These are phyloP conservation scores for Colletotrichum tropicicola DNA, from an alignment of 2,329 filamentous ascomycete species.

Conservation along the genomic window DNA sequence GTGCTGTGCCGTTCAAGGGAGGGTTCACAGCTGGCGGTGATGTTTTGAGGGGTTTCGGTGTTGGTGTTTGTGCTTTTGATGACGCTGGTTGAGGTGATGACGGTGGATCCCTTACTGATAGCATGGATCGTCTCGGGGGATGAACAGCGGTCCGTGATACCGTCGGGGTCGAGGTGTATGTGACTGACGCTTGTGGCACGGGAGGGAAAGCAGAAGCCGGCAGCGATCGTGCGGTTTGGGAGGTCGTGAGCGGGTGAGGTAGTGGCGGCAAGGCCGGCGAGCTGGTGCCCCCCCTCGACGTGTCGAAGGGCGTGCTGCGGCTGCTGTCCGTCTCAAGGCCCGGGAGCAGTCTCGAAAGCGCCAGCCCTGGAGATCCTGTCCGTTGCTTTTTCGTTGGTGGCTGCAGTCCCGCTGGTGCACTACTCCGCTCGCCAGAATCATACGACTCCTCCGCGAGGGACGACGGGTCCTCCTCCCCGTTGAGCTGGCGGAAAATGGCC, in stretches of 20 bases:
- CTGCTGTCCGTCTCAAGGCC: slow-evolving; percentile 18
- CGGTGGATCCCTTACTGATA: slow-evolving; percentile 1
- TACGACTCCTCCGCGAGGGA: neutral
- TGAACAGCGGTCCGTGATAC: neutral
- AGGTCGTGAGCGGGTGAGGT: neutral
- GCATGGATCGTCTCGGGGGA: neutral
- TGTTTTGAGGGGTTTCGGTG: neutral
- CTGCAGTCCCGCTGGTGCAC: neutral
- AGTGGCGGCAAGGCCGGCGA: slow-evolving; percentile 14
- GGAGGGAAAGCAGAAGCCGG: neutral
- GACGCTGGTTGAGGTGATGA: neutral
- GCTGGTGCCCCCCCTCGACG: slow-evolving; percentile 16
- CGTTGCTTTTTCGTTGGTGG: slow-evolving; percentile 22
- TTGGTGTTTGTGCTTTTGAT: neutral
- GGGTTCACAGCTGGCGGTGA: neutral
- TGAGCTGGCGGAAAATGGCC: slow-evolving; percentile 20
- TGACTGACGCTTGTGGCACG: slow-evolving; percentile 4
- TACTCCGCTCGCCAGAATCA: slow-evolving; percentile 1
- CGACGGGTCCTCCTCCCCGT: neutral
- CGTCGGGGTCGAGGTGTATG: neutral
- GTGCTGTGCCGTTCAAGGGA: neutral
- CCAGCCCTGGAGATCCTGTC: neutral
- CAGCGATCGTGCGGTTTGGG: neutral
- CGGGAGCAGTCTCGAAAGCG: neutral
- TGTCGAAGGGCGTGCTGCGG: slow-evolving; percentile 7